These are phyloP conservation scores for Hordeum marinum DNA, from an alignment of 176 grass and related monocot genomes.

Conservation along the genomic window DNA sequence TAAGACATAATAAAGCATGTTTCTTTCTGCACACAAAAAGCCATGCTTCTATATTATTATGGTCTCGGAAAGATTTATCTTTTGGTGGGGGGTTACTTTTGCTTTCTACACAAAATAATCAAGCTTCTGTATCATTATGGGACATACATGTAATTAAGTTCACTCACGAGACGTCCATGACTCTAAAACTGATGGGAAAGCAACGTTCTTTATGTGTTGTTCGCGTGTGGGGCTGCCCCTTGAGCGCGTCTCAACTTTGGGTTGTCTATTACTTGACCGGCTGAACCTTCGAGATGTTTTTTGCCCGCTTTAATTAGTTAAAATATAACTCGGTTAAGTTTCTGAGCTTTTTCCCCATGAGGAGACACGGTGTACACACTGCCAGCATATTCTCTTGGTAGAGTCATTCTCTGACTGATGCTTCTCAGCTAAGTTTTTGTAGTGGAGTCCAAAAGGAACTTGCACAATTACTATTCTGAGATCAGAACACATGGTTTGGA, in stretches of 20 bases:
- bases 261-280: background rate
- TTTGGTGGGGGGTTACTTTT: too few species aligned
- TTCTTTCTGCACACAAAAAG: too few species aligned
- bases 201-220: conserved; percentile 16
- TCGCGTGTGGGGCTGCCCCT: background rate
- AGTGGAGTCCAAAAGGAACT: background rate
- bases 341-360: background rate
- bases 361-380: background rate
- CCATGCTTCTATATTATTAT: too few species aligned
- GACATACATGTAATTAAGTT: background rate
- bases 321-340: background rate
- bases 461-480: background rate
- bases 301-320: background rate
- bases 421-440: background rate
- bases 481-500: background rate
- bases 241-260: background rate
- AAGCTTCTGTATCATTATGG: background rate
- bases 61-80: too few species aligned
- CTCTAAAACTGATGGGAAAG: conserved; percentile 12
- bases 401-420: background rate
- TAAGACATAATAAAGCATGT: too few species aligned
- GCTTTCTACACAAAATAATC: background rate
- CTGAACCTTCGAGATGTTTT: conserved; percentile 15
- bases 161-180: conserved; percentile 21
- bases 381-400: background rate